These are phyloP conservation scores for Magnusiomyces magnusii DNA, from an alignment of 1,139 yeast species.

Conservation along the genomic window DNA sequence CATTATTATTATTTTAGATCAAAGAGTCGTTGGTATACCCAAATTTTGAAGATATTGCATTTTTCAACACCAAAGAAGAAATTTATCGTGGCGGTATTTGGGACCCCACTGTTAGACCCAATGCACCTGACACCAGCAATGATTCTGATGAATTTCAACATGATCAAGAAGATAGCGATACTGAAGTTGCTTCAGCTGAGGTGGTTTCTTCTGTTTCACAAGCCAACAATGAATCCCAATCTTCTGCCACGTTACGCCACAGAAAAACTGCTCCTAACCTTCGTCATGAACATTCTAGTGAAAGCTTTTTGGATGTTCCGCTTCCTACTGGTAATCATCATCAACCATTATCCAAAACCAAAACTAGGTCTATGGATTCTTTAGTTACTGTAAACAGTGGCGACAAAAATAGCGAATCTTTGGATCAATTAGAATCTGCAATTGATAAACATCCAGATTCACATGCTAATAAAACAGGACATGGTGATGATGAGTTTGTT, in stretches of 20 bases:
- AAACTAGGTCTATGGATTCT: conserved; percentile 3
- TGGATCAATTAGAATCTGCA: neutral
- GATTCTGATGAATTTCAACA: neutral
- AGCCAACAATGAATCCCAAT: neutral
- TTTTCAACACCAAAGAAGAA: conserved; percentile 56
- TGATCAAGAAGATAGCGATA: neutral
- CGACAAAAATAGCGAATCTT: neutral
- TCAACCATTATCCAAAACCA: neutral
- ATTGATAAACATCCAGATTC: neutral
- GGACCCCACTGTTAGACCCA: conserved; percentile 30
- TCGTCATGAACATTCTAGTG: neutral
- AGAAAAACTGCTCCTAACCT: conserved; percentile 13
- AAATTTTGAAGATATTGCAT: conserved; percentile 78
- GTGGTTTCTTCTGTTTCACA: neutral
- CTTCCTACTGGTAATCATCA: neutral
- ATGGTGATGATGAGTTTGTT: neutral
- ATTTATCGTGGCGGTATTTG: conserved; percentile 90
- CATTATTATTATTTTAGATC: conserved; percentile 26
- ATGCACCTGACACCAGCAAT: neutral
- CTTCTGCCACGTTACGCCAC: conserved; percentile 7
- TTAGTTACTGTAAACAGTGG: neutral
- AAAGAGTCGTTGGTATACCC: conserved; percentile 78
- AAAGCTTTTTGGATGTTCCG: neutral
- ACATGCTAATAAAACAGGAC: neutral
- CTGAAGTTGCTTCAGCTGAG: neutral